Evolutionary conservation across 1,284 basidiomycete genomes (phyloP).

Genomic region (Prillingera fragicola): DNA sequence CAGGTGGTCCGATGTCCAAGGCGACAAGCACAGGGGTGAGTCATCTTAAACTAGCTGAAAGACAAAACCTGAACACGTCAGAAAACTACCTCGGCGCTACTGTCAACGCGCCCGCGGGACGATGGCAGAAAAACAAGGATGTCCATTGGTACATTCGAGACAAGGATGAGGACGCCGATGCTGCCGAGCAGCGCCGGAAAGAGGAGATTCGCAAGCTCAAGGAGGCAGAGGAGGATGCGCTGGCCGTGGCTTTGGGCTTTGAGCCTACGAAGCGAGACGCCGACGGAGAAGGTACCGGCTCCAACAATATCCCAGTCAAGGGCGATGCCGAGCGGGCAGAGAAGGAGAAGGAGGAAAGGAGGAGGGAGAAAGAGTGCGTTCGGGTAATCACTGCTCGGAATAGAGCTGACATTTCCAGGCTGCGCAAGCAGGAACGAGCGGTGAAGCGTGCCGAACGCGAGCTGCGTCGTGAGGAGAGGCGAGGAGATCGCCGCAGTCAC

Average conservation of each 20-base stretch:
- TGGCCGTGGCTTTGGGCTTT: conserved; percentile 66
- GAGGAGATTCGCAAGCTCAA: conserved; percentile 74
- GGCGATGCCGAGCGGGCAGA: conserved; percentile 36
- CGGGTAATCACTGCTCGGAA: conserved; percentile 30
- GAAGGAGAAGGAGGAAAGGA: conserved; percentile 41
- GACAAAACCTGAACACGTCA: background rate
- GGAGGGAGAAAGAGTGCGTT: conserved; percentile 44
- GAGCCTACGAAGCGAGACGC: conserved; percentile 26
- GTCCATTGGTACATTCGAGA: conserved; percentile 87
- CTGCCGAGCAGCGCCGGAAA: conserved; percentile 16
- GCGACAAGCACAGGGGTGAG: conserved; percentile 83
- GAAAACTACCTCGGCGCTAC: conserved; percentile 87
- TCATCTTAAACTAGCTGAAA: conserved; percentile 1
- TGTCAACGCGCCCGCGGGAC: conserved; percentile 82
- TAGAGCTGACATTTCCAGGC: conserved; percentile 11
- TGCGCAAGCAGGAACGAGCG: conserved; percentile 42
- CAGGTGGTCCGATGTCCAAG: conserved; percentile 82
- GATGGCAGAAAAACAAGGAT: conserved; percentile 94
- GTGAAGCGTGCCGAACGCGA: conserved; percentile 40
- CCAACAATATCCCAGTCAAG: conserved; percentile 32
- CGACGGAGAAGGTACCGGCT: conserved; percentile 24
- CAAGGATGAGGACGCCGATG: conserved; percentile 49
- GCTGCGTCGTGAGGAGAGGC: conserved; percentile 34
- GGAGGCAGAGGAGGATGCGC: conserved; percentile 77
- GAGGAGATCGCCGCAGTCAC: background rate